phyloP scores from a whole-genome alignment of 805 yeast genomes.

The Candida ovalis region DNA sequence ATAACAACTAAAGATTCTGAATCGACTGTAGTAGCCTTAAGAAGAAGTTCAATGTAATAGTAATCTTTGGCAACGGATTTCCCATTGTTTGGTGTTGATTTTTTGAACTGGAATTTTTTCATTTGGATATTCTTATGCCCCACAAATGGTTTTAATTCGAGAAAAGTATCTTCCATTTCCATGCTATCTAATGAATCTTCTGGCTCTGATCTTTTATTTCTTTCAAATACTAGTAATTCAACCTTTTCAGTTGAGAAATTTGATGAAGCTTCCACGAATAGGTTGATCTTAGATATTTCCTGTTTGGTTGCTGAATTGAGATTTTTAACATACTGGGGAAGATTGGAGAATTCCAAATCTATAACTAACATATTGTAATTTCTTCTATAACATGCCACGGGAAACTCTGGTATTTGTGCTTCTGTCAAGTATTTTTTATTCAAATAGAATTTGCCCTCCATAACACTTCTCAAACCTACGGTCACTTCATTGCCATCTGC shows the following conservation, averaged over 20 bases:
- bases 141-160: slow-evolving; percentile 7
- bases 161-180: not conserved
- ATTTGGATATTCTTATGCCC: slow-evolving; percentile 25
- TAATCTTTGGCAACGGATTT: slow-evolving; percentile 42
- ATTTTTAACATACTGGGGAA: slow-evolving; percentile 4
- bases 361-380: slow-evolving; percentile 12
- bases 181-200: not conserved
- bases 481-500: not conserved
- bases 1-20: not conserved
- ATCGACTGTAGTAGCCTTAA: slow-evolving; percentile 5
- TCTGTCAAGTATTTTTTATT: slow-evolving; percentile 11
- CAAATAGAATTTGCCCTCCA: slow-evolving; percentile 20
- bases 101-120: slow-evolving; percentile 44
- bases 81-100: slow-evolving; percentile 51
- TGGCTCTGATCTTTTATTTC: not conserved
- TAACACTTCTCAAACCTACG: slow-evolving; percentile 2
- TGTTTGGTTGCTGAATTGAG: not conserved
- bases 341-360: slow-evolving; percentile 6
- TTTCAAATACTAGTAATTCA: slow-evolving; percentile 8
- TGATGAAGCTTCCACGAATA: slow-evolving; percentile 10
- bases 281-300: slow-evolving; percentile 5
- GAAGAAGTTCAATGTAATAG: slow-evolving; percentile 32
- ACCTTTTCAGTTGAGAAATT: slow-evolving; percentile 13
- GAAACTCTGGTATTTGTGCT: slow-evolving; percentile 4
- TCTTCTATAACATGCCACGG: slow-evolving; percentile 23